Evolutionary conservation across 805 yeast species (phyloP).

Genomic region (Cyberlindnera xishuangbannaensis): DNA sequence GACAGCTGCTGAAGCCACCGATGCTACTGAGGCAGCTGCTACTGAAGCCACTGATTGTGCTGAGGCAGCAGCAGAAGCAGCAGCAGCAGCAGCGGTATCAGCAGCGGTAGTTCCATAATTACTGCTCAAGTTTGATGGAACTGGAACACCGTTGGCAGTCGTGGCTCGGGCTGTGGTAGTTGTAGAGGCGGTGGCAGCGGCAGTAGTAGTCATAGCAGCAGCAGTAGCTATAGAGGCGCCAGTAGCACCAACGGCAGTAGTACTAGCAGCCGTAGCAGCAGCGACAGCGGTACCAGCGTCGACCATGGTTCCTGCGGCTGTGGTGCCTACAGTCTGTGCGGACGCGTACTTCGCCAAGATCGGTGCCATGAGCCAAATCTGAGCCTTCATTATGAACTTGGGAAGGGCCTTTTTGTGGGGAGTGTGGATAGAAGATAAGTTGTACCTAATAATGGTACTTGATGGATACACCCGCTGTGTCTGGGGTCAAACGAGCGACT

Average conservation of each 20-base stretch:
- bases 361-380: slow-evolving; percentile 1
- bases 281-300: not conserved
- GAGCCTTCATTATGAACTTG: not conserved
- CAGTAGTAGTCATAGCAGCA: slow-evolving; percentile 9
- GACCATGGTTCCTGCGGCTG: not conserved
- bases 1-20: slow-evolving; percentile 18
- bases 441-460: too few relatives aligned
- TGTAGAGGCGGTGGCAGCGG: slow-evolving; percentile 6
- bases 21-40: slow-evolving; percentile 9
- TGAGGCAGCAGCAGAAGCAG: slow-evolving; percentile 16
- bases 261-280: slow-evolving; percentile 10
- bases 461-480: too few relatives aligned
- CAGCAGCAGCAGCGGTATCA: slow-evolving; percentile 10
- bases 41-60: slow-evolving; percentile 13
- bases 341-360: slow-evolving; percentile 2
- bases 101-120: slow-evolving; percentile 18
- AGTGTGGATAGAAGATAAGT: too few relatives aligned
- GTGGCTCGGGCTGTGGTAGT: not conserved
- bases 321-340: slow-evolving; percentile 3
- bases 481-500: too few relatives aligned
- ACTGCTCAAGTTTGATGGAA: slow-evolving; percentile 12
- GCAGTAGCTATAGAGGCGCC: slow-evolving; percentile 4
- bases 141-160: slow-evolving; percentile 1
- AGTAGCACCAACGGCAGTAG: slow-evolving; percentile 13
- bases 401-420: not conserved